Evolutionary conservation across 2,329 filamentous ascomycete species (phyloP).

Genomic region (Stachybotrys chlorohalonatus): DNA sequence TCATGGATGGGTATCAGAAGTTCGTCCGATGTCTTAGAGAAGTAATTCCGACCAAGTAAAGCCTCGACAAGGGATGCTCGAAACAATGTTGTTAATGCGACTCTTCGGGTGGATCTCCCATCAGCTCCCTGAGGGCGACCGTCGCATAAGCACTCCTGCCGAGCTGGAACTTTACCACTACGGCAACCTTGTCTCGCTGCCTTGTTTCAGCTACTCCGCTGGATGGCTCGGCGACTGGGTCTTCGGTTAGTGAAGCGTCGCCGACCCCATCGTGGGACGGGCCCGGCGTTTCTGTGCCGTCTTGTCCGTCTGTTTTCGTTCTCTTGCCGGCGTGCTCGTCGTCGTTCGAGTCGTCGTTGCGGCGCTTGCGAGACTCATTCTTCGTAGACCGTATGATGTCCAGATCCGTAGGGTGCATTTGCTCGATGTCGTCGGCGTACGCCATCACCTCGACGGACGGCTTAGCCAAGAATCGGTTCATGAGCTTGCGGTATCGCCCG

Average conservation of each 20-base stretch:
- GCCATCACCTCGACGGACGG: slow-evolving; percentile 60
- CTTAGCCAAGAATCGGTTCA: slow-evolving; percentile 59
- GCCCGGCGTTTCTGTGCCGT: slow-evolving; percentile 1
- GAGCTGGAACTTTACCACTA: slow-evolving; percentile 66
- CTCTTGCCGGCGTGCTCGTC: slow-evolving; percentile 10
- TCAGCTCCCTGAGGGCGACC: slow-evolving; percentile 71
- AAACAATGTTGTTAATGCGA: background rate
- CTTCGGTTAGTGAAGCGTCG: slow-evolving; percentile 3
- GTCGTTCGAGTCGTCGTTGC: slow-evolving; percentile 4
- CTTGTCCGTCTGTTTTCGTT: background rate
- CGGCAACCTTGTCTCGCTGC: slow-evolving; percentile 41
- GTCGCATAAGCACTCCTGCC: slow-evolving; percentile 78
- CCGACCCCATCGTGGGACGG: slow-evolving; percentile 1
- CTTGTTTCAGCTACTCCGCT: slow-evolving; percentile 14
- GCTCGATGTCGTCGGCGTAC: slow-evolving; percentile 65
- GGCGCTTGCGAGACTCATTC: slow-evolving; percentile 6
- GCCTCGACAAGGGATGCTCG: background rate
- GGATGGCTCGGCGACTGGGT: slow-evolving; percentile 6
- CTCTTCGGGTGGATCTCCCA: slow-evolving; percentile 34
- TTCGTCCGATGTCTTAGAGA: background rate
- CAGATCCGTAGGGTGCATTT: slow-evolving; percentile 82
- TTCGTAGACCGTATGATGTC: slow-evolving; percentile 49
- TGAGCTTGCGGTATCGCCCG: slow-evolving; percentile 78
- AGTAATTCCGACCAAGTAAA: background rate
- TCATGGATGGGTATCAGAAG: background rate